Evolutionary conservation across 768 basidiomycete genomes (phyloP).

Genomic region (Hypholoma sublateritium): DNA sequence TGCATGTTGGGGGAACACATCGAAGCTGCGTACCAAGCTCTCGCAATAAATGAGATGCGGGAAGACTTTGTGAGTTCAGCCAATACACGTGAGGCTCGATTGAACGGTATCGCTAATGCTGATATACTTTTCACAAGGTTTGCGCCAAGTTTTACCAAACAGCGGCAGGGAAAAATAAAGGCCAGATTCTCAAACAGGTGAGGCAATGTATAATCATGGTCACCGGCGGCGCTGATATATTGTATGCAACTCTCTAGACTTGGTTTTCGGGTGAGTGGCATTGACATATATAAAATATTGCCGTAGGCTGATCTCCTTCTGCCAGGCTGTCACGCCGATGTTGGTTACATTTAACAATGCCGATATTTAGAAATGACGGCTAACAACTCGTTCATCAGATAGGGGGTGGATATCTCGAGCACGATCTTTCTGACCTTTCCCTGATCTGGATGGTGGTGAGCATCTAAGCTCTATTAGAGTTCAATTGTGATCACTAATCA

Average conservation of each 20-base stretch:
- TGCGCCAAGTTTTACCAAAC: slow-evolving; percentile 67
- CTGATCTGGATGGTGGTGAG: slow-evolving; percentile 62
- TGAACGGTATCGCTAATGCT: neutral
- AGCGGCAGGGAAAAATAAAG: slow-evolving; percentile 45
- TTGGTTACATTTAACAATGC: slow-evolving; percentile 20
- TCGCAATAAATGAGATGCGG: slow-evolving; percentile 68
- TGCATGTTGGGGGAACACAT: slow-evolving; percentile 60
- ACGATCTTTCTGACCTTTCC: slow-evolving; percentile 67
- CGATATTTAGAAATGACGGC: neutral
- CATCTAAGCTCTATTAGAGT: slow-evolving; percentile 46
- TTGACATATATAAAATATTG: neutral
- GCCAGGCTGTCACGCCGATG: slow-evolving; percentile 41
- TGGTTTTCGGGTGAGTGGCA: slow-evolving; percentile 46
- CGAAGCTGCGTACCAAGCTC: slow-evolving; percentile 63
- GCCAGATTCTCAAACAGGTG: slow-evolving; percentile 67
- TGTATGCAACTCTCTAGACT: slow-evolving; percentile 40
- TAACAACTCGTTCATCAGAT: slow-evolving; percentile 37
- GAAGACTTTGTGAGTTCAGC: slow-evolving; percentile 59
- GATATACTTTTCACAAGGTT: slow-evolving; percentile 32
- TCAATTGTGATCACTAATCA: slow-evolving; percentile 36
- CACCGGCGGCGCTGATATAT: neutral
- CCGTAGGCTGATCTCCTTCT: neutral
- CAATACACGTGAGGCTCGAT: neutral
- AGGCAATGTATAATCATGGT: neutral
- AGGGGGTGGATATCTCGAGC: slow-evolving; percentile 69